Conservation (phyloP, 2,329 filamentous ascomycete genomes). For the Trichoderma sp. region DNA sequence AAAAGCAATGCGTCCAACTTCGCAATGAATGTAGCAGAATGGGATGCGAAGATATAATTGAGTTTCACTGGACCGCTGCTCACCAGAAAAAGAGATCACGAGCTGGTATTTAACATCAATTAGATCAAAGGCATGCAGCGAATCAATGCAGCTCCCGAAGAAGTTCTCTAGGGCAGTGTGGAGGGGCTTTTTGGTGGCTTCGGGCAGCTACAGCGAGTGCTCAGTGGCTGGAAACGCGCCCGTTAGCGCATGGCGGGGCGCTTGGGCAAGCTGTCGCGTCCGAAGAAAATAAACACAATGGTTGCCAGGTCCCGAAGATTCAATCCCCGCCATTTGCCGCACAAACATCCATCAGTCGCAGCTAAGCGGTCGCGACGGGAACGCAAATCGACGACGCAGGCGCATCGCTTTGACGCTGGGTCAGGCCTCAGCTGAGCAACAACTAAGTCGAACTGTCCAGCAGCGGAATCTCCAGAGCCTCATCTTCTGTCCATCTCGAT, state of each 20-base stretch:
- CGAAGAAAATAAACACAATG: constrained; percentile 25
- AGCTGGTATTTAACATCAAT: not conserved
- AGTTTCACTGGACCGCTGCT: not conserved
- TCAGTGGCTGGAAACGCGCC: constrained; percentile 15
- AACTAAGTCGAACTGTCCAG: not conserved
- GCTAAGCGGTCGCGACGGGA: not conserved
- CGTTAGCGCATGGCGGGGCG: constrained; percentile 11
- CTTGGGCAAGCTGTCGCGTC: constrained; percentile 16
- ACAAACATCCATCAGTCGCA: not conserved
- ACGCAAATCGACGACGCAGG: not conserved
- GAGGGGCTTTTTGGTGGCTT: constrained; percentile 11
- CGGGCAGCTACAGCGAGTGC: constrained; percentile 11
- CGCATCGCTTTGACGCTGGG: not conserved
- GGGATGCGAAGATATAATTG: not conserved
- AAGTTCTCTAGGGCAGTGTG: constrained; percentile 13
- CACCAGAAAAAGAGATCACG: not conserved
- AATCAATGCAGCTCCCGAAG: constrained; percentile 5
- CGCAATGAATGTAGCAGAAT: not conserved
- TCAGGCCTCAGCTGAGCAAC: not conserved
- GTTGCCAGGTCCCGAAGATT: constrained; percentile 25
- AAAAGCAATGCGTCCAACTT: not conserved
- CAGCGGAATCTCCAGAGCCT: not conserved
- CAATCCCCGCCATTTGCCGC: constrained; percentile 12
- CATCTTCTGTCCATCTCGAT: not conserved
- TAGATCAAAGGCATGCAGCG: not conserved